phyloP scores from a whole-genome alignment of 768 basidiomycete species.

The Fomitopsis serialis region DNA sequence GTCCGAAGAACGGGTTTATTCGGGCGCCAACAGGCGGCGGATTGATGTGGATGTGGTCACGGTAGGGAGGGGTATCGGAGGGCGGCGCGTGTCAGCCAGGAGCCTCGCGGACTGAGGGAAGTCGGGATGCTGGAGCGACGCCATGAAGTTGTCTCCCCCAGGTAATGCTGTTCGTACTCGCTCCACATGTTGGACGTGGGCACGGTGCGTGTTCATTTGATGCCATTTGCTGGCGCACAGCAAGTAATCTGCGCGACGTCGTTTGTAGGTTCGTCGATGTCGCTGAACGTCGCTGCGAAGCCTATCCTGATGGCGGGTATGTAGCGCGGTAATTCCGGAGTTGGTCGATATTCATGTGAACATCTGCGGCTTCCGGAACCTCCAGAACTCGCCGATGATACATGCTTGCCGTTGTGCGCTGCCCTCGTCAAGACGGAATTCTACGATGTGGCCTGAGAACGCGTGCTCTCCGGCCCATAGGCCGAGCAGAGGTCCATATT shows the following conservation, averaged over 20 bases:
- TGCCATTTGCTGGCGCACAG: not conserved
- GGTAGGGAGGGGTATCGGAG: not conserved
- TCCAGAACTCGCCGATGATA: conserved; percentile 10
- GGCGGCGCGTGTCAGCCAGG: conserved; percentile 8
- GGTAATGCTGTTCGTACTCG: not conserved
- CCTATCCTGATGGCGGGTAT: conserved; percentile 5
- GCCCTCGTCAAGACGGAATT: conserved; percentile 4
- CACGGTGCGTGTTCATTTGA: not conserved
- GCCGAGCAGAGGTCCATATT: conserved; percentile 13
- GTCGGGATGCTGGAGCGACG: conserved; percentile 9
- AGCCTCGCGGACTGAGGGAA: conserved; percentile 4
- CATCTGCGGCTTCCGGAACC: conserved; percentile 8
- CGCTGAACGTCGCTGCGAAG: conserved; percentile 1
- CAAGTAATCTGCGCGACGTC: not conserved
- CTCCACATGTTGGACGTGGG: conserved; percentile 2
- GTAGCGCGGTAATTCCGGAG: conserved; percentile 11
- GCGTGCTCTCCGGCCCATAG: conserved; percentile 15
- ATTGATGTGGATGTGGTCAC: conserved; percentile 3
- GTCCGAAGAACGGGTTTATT: not conserved
- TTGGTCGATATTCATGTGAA: conserved; percentile 7
- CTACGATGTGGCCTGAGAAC: conserved; percentile 13
- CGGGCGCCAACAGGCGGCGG: conserved; percentile 5
- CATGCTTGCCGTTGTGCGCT: not conserved
- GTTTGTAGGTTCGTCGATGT: not conserved
- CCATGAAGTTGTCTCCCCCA: not conserved